Percentiles rank a stretch among this genome's conserved stretches.
Conservation (phyloP, 345 rosid species). For the Mercurialis annua region DNA sequence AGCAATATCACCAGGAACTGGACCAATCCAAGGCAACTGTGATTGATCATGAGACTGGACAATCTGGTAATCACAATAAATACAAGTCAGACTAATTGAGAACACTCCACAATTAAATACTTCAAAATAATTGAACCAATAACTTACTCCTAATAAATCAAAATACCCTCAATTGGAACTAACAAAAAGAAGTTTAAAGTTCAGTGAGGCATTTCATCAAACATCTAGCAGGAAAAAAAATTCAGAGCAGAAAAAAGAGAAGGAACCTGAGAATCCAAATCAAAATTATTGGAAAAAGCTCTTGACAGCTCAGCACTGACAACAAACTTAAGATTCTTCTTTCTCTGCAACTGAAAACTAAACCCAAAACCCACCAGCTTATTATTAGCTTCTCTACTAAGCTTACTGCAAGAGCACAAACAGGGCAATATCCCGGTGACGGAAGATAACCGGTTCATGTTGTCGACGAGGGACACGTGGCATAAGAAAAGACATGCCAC, state of each 20-base stretch:
- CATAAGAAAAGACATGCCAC: slow-evolving; percentile 49
- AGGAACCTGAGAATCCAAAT: slow-evolving; percentile 77
- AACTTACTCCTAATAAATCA: too few relatives aligned
- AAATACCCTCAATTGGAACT: too few relatives aligned
- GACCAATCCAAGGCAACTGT: slow-evolving; percentile 86
- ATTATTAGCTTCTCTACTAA: slow-evolving; percentile 24
- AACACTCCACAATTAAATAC: not conserved
- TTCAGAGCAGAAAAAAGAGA: not conserved
- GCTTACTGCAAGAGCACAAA: slow-evolving; percentile 27
- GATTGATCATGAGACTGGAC: slow-evolving; percentile 55
- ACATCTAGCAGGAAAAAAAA: not conserved
- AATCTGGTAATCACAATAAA: slow-evolving; percentile 35
- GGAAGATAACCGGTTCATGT: slow-evolving; percentile 49
- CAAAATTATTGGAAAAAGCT: slow-evolving; percentile 50
- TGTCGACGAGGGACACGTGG: slow-evolving; percentile 42
- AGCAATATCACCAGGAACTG: slow-evolving; percentile 93
- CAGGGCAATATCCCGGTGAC: slow-evolving; percentile 39
- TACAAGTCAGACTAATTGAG: slow-evolving; percentile 20
- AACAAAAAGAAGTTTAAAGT: slow-evolving; percentile 1
- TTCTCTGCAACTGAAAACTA: slow-evolving; percentile 33
- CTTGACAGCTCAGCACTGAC: slow-evolving; percentile 60
- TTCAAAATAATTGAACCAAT: not conserved
- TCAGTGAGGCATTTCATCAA: slow-evolving; percentile 22
- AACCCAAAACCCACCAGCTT: slow-evolving; percentile 26
- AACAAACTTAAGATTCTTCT: slow-evolving; percentile 40